phyloP scores from a whole-genome alignment of 2,329 filamentous ascomycete genomes.

The Leptodontidium sp. region DNA sequence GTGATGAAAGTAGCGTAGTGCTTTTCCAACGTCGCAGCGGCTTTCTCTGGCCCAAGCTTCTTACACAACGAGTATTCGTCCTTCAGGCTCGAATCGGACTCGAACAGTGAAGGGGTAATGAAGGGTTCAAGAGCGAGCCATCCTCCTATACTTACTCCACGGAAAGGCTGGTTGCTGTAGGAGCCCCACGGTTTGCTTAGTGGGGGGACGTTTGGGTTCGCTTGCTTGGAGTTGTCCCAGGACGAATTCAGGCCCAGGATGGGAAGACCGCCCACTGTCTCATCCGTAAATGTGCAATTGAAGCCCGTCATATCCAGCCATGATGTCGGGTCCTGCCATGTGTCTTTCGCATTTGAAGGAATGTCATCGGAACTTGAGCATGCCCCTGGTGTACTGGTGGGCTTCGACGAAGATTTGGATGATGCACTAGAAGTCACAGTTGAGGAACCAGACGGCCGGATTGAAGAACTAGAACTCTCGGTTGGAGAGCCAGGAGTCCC shows the following conservation, averaged over 20 bases:
- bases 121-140: constrained; percentile 96
- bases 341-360: constrained; percentile 61
- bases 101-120: constrained; percentile 91
- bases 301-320: constrained; percentile 93
- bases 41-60: constrained; percentile 71
- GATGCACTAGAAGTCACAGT: constrained; percentile 4
- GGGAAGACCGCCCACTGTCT: constrained; percentile 82
- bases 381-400: constrained; percentile 55
- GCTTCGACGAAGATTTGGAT: constrained; percentile 15
- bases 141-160: constrained; percentile 91
- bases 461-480: constrained; percentile 10
- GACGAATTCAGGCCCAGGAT: constrained; percentile 86
- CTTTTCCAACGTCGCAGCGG: constrained; percentile 76
- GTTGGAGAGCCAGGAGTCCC: constrained; percentile 9
- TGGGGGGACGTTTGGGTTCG: constrained; percentile 82
- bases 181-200: constrained; percentile 77
- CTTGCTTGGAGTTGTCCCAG: constrained; percentile 83
- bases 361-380: constrained; percentile 46
- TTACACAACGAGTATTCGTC: constrained; percentile 86
- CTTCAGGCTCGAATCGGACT: constrained; percentile 61
- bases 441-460: not conserved
- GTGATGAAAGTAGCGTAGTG: constrained; percentile 92
- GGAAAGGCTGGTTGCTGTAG: constrained; percentile 80
- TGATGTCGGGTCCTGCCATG: constrained; percentile 84
- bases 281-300: constrained; percentile 90